Evolutionary conservation across 169 alveolate genomes (phyloP), one percentile per base, ranked within the genome.

Genomic region (Eimeria tenella): DNA sequence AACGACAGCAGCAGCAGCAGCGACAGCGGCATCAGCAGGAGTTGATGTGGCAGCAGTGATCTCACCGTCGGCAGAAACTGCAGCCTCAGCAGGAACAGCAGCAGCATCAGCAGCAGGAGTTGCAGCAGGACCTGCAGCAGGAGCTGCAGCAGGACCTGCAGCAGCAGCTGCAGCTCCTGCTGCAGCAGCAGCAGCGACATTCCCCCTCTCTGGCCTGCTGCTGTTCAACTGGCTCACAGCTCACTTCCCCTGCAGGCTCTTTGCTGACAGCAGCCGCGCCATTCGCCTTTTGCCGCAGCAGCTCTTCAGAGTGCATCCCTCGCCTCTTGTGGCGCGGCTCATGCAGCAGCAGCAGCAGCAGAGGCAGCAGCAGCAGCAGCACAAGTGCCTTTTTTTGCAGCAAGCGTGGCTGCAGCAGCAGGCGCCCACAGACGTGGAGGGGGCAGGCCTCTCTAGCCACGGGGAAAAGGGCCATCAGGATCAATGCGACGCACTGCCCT

Each of bases 281-380:
- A 5, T 50, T 10, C 23, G 65, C 0, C 50, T 73, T 50, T 9
- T 42, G 8, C 86, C 86, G 19, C 65, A 75, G 60, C 86, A 75
- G 9, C 86, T 75, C 52, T 52, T 75, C 52, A 52, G 19, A 19
- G 86, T 75, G 6, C 86, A 75, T 25, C 86, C 86, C 25, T 75
- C 86, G 25, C 86, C 86, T 9, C 63, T 75, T 4, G 86, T 75
- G 13, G 86, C 60, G 31, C 77, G 11, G 77, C 77, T 68, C 42
- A 10, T 13, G 77, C 49, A n/a, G 77, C 77, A 11, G 77, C 77
- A 17, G 77, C 49, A 17, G 77, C 77, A 17, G 77, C 65, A 68
- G 13, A 0, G 4, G 77, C 77, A 65, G 74, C 74, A 63, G 74
- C 74, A 65, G 74, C 74, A 65, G 74, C 74, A 11, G 74, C 74